Evolutionary conservation across 2,329 filamentous ascomycete genomes (phyloP).

Genomic region (Aspergillus novofumigatus): DNA sequence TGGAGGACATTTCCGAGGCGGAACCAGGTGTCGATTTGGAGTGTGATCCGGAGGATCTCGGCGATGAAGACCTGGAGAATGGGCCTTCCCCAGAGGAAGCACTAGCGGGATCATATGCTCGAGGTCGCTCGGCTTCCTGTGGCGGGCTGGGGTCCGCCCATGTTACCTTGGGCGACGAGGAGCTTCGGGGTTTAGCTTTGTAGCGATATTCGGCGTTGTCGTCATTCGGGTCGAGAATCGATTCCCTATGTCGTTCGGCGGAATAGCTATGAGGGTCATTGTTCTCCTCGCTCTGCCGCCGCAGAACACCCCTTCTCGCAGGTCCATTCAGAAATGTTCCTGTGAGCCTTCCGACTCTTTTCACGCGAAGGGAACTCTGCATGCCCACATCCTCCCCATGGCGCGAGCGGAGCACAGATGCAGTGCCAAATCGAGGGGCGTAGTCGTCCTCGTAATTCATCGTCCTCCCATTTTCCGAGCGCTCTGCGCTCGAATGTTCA

Average conservation of each 20-base stretch:
- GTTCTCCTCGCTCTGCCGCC: constrained; percentile 62
- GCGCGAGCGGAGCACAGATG: constrained; percentile 36
- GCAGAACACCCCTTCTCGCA: constrained; percentile 65
- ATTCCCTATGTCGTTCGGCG: constrained; percentile 25
- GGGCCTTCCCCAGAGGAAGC: constrained; percentile 21
- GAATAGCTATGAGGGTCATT: constrained; percentile 35
- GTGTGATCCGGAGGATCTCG: constrained; percentile 31
- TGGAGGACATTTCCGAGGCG: constrained; percentile 38
- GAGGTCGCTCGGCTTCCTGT: constrained; percentile 18
- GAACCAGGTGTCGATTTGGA: constrained; percentile 40
- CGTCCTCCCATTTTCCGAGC: constrained; percentile 31
- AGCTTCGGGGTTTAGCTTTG: constrained; percentile 14
- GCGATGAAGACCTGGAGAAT: constrained; percentile 33
- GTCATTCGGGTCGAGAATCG: constrained; percentile 25
- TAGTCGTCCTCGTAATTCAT: constrained; percentile 33
- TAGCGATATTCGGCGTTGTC: constrained; percentile 24
- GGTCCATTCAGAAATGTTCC: constrained; percentile 78
- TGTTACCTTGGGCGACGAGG: constrained; percentile 34
- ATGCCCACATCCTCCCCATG: constrained; percentile 61
- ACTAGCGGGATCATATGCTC: constrained; percentile 18
- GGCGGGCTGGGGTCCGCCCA: constrained; percentile 34
- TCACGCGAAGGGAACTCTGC: constrained; percentile 72
- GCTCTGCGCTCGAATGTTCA: constrained; percentile 31
- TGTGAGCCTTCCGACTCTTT: constrained; percentile 68
- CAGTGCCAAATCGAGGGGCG: constrained; percentile 27